Evolutionary conservation across 306 rosid species (phyloP).

Genomic region (Hippophae tibetana): DNA sequence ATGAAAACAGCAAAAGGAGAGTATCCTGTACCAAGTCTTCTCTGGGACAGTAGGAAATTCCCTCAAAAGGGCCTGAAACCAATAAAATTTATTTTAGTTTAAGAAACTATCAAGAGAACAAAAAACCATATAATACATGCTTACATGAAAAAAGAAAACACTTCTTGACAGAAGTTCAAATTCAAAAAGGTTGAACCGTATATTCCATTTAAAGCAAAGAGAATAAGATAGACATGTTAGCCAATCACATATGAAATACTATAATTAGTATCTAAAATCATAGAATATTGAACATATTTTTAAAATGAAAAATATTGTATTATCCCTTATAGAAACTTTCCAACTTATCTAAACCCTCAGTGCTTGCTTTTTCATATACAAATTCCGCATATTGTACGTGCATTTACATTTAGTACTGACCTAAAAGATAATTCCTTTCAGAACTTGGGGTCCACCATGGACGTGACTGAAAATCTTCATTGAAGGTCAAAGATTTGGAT

Average conservation of each 20-base stretch:
- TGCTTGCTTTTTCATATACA: no score
- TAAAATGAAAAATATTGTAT: neutral
- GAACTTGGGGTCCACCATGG: constrained; percentile 96
- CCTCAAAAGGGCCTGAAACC: constrained; percentile 74
- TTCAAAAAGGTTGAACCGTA: neutral
- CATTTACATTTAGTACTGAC: constrained; percentile 29
- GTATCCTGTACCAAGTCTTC: constrained; percentile 49
- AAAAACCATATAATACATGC: neutral
- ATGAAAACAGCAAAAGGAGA: constrained; percentile 12
- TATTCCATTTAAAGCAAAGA: neutral
- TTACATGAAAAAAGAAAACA: no score
- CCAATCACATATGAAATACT: neutral
- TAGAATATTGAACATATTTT: neutral
- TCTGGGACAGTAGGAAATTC: constrained; percentile 64
- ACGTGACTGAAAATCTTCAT: constrained; percentile 76
- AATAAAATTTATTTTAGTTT: constrained; percentile 7
- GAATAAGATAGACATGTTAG: no score
- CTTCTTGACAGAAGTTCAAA: neutral
- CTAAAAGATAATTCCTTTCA: constrained; percentile 87
- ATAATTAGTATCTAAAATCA: neutral
- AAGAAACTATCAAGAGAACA: constrained; percentile 6
- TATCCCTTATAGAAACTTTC: neutral
- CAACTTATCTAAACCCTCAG: no score
- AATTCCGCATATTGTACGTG: neutral
- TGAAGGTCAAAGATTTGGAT: constrained; percentile 73